These are phyloP conservation scores for Scheffersomyces lignicola DNA, from an alignment of 1,139 yeast species.

Conservation along the genomic window DNA sequence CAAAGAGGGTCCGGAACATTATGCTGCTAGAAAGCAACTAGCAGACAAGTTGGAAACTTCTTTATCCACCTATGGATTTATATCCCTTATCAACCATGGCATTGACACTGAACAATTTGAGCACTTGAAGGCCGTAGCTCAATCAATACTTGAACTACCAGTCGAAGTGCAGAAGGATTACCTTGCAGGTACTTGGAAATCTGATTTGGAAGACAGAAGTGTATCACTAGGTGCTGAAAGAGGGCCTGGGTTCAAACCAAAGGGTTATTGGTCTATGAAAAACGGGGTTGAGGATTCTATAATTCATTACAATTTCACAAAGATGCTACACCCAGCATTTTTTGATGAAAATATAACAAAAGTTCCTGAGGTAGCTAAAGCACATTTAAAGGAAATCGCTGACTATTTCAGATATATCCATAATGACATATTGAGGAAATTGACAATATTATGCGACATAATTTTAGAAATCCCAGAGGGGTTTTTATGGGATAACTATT, in stretches of 20 bases:
- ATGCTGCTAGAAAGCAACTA: slow-evolving; percentile 23
- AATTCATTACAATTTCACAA: slow-evolving; percentile 27
- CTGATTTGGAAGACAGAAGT: slow-evolving; percentile 30
- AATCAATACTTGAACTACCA: slow-evolving; percentile 39
- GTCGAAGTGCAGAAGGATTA: slow-evolving; percentile 39
- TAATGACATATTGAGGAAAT: slow-evolving; percentile 21
- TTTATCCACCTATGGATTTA: slow-evolving; percentile 45
- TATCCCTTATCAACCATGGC: slow-evolving; percentile 42
- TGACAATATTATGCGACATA: slow-evolving; percentile 27
- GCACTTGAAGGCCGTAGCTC: slow-evolving; percentile 35
- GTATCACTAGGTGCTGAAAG: slow-evolving; percentile 31
- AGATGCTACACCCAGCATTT: slow-evolving; percentile 23
- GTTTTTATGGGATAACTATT: slow-evolving; percentile 29
- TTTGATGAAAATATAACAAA: slow-evolving; percentile 18
- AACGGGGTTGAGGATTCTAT: slow-evolving; percentile 30
- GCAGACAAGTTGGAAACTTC: slow-evolving; percentile 38
- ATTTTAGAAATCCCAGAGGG: slow-evolving; percentile 35
- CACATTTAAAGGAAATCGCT: slow-evolving; percentile 26
- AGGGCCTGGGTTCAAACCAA: slow-evolving; percentile 31
- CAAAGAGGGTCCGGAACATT: slow-evolving; percentile 33
- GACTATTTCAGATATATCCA: slow-evolving; percentile 28
- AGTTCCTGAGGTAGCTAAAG: slow-evolving; percentile 30
- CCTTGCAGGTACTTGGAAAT: slow-evolving; percentile 32
- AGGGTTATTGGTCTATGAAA: slow-evolving; percentile 33
- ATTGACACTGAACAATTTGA: slow-evolving; percentile 26